Evolutionary conservation across 176 grass and related monocot genomes (phyloP).

Genomic region (Elymus sibiricus): DNA sequence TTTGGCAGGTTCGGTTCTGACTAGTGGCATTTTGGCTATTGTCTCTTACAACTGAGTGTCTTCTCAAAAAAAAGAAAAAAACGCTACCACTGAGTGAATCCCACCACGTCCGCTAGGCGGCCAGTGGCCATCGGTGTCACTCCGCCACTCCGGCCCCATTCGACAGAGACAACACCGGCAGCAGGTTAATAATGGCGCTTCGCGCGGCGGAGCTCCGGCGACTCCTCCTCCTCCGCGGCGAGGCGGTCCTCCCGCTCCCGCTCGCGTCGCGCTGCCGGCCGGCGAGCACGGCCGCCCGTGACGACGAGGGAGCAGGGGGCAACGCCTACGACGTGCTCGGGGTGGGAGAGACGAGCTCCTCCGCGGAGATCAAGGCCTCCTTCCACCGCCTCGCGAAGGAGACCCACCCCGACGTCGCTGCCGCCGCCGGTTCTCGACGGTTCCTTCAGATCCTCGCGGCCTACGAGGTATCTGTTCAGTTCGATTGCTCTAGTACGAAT

Average conservation of each 20-base stretch:
- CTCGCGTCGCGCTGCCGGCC: slow-evolving; percentile 6
- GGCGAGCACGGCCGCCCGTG: slow-evolving; percentile 19
- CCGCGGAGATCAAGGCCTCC: slow-evolving; percentile 77
- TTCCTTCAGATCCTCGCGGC: slow-evolving; percentile 90
- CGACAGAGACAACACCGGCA: not conserved
- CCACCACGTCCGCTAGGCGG: not conserved
- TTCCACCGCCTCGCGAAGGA: slow-evolving; percentile 90
- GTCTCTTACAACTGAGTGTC: too few relatives aligned
- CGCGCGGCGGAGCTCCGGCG: slow-evolving; percentile 40
- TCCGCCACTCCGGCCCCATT: slow-evolving; percentile 13
- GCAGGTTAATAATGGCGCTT: slow-evolving; percentile 41
- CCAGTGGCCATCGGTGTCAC: slow-evolving; percentile 7
- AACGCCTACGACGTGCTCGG: slow-evolving; percentile 95
- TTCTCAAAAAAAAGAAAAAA: too few relatives aligned
- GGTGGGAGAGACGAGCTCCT: slow-evolving; percentile 65
- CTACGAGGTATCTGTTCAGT: slow-evolving; percentile 58
- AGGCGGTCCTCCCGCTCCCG: slow-evolving; percentile 14
- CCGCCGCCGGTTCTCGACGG: slow-evolving; percentile 37
- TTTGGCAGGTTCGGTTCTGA: too few relatives aligned
- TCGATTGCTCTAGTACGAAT: not conserved
- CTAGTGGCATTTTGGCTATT: too few relatives aligned
- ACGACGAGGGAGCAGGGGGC: slow-evolving; percentile 39
- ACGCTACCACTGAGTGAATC: too few relatives aligned
- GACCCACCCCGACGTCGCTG: slow-evolving; percentile 83
- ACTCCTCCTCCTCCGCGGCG: slow-evolving; percentile 34